Percentiles rank a stretch among this genome's conserved stretches.
Evolutionary conservation across 768 basidiomycete species (phyloP).

Genomic region (Podaxis carcinomalis): DNA sequence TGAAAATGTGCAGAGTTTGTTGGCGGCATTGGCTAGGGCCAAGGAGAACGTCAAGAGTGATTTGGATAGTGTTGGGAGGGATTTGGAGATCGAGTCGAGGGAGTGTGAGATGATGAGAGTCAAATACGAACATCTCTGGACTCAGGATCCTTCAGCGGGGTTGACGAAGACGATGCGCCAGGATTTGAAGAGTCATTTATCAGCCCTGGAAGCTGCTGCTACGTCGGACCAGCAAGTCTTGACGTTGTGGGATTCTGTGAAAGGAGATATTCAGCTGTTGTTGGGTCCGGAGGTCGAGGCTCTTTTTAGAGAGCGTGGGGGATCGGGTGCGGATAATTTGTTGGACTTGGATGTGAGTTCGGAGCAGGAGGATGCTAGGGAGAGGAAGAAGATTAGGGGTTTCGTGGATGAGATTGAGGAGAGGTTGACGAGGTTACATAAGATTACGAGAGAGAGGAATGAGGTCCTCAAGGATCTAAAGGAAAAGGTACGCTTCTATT

Average conservation of each 20-base stretch:
- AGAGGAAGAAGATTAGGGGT: conserved; percentile 61
- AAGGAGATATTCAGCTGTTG: conserved; percentile 59
- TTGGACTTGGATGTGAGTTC: conserved; percentile 67
- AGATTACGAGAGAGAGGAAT: conserved; percentile 79
- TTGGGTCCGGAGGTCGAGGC: conserved; percentile 57
- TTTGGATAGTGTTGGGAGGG: conserved; percentile 55
- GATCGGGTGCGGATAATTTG: conserved; percentile 34
- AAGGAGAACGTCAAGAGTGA: conserved; percentile 55
- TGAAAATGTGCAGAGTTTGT: conserved; percentile 60
- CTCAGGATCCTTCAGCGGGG: conserved; percentile 77
- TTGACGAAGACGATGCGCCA: conserved; percentile 67
- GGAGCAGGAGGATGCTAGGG: conserved; percentile 60
- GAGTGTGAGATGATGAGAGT: conserved; percentile 89
- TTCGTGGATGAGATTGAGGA: conserved; percentile 78
- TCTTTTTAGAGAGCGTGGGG: conserved; percentile 50
- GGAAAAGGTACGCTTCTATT: conserved; percentile 64
- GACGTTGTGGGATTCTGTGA: conserved; percentile 67
- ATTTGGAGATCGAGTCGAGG: conserved; percentile 77
- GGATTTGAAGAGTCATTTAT: conserved; percentile 72
- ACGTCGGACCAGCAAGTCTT: conserved; percentile 75
- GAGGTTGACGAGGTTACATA: conserved; percentile 67
- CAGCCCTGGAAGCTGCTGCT: conserved; percentile 63
- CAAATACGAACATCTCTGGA: conserved; percentile 83
- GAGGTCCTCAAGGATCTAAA: conserved; percentile 93
- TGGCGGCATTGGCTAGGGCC: conserved; percentile 54